Base-by-base conservation (phyloP, 2,329 filamentous ascomycete species). In the Seiridium cupressi region DNA sequence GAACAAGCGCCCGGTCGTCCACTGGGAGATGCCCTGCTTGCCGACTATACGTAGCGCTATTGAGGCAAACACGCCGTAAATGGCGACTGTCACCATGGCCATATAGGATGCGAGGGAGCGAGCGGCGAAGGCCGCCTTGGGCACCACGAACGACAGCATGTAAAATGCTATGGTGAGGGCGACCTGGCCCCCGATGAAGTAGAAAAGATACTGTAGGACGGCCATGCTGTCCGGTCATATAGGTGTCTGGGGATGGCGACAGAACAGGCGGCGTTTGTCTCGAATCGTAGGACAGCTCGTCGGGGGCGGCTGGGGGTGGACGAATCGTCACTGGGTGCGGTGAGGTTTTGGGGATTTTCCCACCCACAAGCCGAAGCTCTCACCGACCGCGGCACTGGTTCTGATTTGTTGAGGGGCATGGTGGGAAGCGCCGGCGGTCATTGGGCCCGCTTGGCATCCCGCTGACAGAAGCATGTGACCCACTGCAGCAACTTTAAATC, bases 1-100 rank as follows among this genome's bases (percentile, higher is more conserved):
- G 83, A 97, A 98, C 64, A 83, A 77, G 62, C 93, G 86, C 6
- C 81, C 95, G 8, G 87, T 87, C 44, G 91, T 87, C 92, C 93
- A 98, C 81, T 98, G 95, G 35, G 91, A 86, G 64, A 92, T 85
- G 59, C 90, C 87, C 61, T 87, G 88, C 68, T 90, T 85, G 61
- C 93, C 93, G 54, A 88, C 67, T 13, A 91, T 68, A 51, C 90
- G 88, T 63, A 98, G 83, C 61, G 85, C 69, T 62, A 93, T 83
- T 49, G 90, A 92, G 35, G 88, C 88, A 51, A 91, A 62, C 61
- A 92, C 90, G 62, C 93, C 95, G 76, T 92, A 96, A 67, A 81
- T 74, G 35, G 93, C 85, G 73, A 72, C 81, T 58, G 82, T 65
- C 58, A 89, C 69, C 55, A 92, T 76, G 44, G 82, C 80, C 63